These are phyloP conservation scores for Aspergillus fumigatiaffinis DNA, from an alignment of 2,329 filamentous ascomycete genomes.

Conservation along the genomic window DNA sequence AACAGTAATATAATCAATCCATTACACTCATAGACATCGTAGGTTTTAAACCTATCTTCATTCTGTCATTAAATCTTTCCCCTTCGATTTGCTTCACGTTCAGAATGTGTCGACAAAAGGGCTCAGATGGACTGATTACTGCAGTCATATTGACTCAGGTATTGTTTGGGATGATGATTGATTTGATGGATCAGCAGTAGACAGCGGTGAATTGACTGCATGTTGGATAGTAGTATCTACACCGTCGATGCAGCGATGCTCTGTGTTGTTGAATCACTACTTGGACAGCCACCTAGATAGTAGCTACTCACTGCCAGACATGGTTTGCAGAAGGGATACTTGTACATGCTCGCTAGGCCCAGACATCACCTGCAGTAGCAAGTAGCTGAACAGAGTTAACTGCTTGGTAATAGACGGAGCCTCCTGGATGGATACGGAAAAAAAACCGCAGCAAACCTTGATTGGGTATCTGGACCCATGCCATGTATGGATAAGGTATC, in stretches of 20 bases:
- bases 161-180: background rate
- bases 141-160: background rate
- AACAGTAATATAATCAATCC: constrained; percentile 4
- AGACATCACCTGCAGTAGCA: background rate
- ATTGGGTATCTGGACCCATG: background rate
- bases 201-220: background rate
- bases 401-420: background rate
- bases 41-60: background rate
- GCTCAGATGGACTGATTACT: background rate
- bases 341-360: background rate
- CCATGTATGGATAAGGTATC: background rate
- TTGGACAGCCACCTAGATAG: background rate
- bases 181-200: background rate
- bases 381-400: background rate
- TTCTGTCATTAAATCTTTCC: background rate
- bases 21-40: background rate
- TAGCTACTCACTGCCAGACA: background rate
- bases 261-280: background rate
- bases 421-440: background rate
- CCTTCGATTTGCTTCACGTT: background rate
- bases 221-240: background rate
- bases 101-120: background rate
- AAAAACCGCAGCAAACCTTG: background rate
- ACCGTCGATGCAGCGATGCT: background rate
- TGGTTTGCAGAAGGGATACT: background rate